Conservation (phyloP, 331 rosid genomes). For the Malus hybrid region DNA sequence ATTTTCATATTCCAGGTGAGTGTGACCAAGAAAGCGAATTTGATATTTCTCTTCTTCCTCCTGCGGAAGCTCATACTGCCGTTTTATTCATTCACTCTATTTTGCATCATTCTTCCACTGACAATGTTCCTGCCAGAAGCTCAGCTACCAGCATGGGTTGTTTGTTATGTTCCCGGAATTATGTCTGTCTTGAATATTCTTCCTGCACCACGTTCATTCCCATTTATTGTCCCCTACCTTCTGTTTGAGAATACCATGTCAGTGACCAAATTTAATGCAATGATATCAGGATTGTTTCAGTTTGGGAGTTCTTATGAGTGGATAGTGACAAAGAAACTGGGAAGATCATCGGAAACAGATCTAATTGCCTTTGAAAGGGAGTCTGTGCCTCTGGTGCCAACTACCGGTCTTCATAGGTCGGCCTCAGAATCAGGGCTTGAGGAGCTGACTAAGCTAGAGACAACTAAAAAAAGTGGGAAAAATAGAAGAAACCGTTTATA, state of each 20-base stretch:
- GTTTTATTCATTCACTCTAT: slow-evolving; percentile 92
- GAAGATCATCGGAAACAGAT: slow-evolving; percentile 93
- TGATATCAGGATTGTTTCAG: slow-evolving; percentile 89
- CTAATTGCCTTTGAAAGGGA: slow-evolving; percentile 69
- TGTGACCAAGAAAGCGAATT: slow-evolving; percentile 69
- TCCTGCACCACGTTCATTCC: slow-evolving; percentile 87
- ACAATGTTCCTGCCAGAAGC: slow-evolving; percentile 99
- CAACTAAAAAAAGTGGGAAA: slow-evolving; percentile 57
- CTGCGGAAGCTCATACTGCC: slow-evolving; percentile 93
- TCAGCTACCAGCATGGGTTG: slow-evolving; percentile 93
- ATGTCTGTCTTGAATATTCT: slow-evolving; percentile 84
- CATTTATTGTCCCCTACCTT: slow-evolving; percentile 84
- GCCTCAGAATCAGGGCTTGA: slow-evolving; percentile 85
- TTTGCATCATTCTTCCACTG: slow-evolving; percentile 96
- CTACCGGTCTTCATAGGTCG: slow-evolving; percentile 52
- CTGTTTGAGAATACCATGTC: slow-evolving; percentile 40
- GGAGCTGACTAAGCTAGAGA: slow-evolving; percentile 62
- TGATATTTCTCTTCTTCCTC: slow-evolving; percentile 93
- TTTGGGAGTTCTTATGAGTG: slow-evolving; percentile 93
- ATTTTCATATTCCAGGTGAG: slow-evolving; percentile 56
- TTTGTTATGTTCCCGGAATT: slow-evolving; percentile 86
- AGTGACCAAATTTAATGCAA: slow-evolving; percentile 94
- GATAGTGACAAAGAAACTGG: slow-evolving; percentile 92
- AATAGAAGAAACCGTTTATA: slow-evolving; percentile 66
- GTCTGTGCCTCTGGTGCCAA: slow-evolving; percentile 48